phyloP scores from a whole-genome alignment of 768 basidiomycete species.

The Russula brevipes region DNA sequence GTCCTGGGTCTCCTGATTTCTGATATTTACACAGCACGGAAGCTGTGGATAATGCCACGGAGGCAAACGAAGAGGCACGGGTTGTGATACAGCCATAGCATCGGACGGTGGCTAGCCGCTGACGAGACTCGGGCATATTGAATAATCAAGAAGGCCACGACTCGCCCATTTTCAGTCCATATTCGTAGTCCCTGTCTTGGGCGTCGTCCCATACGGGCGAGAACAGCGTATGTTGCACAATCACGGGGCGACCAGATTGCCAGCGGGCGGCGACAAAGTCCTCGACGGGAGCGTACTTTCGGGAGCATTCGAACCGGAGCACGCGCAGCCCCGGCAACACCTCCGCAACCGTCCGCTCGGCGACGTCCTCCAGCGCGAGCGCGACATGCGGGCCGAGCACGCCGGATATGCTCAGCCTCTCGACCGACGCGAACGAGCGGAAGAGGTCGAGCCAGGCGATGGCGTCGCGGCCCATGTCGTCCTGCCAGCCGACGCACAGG shows the following conservation, averaged over 20 bases:
- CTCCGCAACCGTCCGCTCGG: neutral
- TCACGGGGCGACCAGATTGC: neutral
- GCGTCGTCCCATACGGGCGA: neutral
- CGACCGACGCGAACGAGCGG: neutral
- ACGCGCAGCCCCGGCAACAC: neutral
- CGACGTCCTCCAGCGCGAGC: neutral
- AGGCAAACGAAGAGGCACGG: neutral
- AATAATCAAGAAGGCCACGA: neutral
- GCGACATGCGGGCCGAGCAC: neutral
- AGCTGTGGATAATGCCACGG: neutral
- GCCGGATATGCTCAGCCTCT: neutral
- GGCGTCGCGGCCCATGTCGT: neutral
- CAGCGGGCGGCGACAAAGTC: neutral
- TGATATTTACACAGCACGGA: neutral
- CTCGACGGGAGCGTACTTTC: neutral
- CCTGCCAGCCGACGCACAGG: neutral
- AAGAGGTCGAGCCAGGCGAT: slow-evolving; percentile 1
- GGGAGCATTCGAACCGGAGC: neutral
- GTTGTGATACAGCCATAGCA: neutral
- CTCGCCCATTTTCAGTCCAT: neutral
- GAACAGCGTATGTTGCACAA: neutral
- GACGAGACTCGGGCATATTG: neutral
- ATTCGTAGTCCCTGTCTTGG: neutral
- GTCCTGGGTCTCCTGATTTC: neutral
- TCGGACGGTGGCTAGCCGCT: neutral